Evolutionary conservation across 2,329 filamentous ascomycete species (phyloP), one percentile per base, ranked within the genome.

Genomic region (Aspergillus calidoustus): DNA sequence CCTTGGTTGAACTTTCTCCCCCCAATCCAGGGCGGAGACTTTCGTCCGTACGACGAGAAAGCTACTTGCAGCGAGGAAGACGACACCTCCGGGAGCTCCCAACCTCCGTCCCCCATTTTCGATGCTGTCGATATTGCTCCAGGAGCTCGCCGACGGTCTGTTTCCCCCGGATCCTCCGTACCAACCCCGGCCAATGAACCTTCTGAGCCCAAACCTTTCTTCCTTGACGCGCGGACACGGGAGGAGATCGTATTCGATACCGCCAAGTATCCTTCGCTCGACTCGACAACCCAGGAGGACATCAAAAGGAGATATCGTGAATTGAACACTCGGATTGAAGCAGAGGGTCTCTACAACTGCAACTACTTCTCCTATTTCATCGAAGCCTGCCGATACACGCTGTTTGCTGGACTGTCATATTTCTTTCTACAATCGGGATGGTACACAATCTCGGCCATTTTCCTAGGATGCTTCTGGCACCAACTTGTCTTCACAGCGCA

Each of bases 401-500:
- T 88, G 17, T 84, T 97, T 30, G 88, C 91, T 56, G 72, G 77
- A 15, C 76, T 88, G 54, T 87, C 87, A 64, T 77, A 93, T 41
- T 73, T 79, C 4, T 87, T 86, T 69, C 79, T 95, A 22, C 83
- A 77, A 17, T 80, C 80, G 71, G 84, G 83, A 41, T 92, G 89
- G 86, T 94, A 91, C 71, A 82, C 79, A 52, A 80, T 85, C 2
- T 91, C 91, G 60, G 93, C 87, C 1, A 75, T 91, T 53, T 92
- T 89, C 68, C 82, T 98, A 3, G 95, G 94, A 22, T 83, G 86
- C 64, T 85, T 96, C 72, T 98, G 95, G 94, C 95, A 98, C 73
- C 95, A 98, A 75, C 84, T 98, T 30, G 91, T 94, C 55, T 99
- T 99, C 74, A 89, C 90, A 1, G 95, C 92, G 63, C 95, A 99